A percentile compares a stretch with the other conserved stretches of the same genome.
phyloP scores from a whole-genome alignment of 495 filamentous ascomycete species.

The Aspergillus funiculosus region DNA sequence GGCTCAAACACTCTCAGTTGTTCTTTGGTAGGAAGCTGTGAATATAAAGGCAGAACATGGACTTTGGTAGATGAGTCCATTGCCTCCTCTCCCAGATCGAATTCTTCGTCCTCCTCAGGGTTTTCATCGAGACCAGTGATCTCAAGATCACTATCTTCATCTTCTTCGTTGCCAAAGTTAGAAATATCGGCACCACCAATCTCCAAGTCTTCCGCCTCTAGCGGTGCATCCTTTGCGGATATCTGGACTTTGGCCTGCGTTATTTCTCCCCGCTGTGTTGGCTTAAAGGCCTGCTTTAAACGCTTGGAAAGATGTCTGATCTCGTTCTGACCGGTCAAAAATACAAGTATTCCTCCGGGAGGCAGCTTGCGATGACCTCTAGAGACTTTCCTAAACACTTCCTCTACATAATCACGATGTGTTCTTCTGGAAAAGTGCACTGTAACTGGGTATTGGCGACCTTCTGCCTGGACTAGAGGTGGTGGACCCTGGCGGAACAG shows the following conservation, averaged over 20 bases:
- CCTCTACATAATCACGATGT: slow-evolving; percentile 80
- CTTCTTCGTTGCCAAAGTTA: slow-evolving; percentile 25
- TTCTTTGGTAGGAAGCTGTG: slow-evolving; percentile 86
- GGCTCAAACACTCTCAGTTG: slow-evolving; percentile 91
- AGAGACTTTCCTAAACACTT: slow-evolving; percentile 80
- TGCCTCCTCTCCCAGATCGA: slow-evolving; percentile 54
- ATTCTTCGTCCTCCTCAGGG: slow-evolving; percentile 53
- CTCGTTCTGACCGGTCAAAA: slow-evolving; percentile 90
- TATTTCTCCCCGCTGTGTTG: slow-evolving; percentile 47
- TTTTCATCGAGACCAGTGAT: slow-evolving; percentile 47
- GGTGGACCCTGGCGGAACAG: slow-evolving; percentile 73
- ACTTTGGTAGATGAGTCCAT: slow-evolving; percentile 63
- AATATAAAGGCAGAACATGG: slow-evolving; percentile 88
- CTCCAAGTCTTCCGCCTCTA: slow-evolving; percentile 85
- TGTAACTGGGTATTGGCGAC: slow-evolving; percentile 87
- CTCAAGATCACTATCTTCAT: slow-evolving; percentile 39
- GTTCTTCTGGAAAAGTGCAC: slow-evolving; percentile 83
- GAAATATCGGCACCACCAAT: slow-evolving; percentile 56
- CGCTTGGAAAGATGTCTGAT: slow-evolving; percentile 72
- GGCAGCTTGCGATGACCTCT: slow-evolving; percentile 88
- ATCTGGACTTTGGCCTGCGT: slow-evolving; percentile 62
- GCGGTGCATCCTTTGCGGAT: slow-evolving; percentile 67
- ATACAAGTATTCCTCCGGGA: slow-evolving; percentile 88
- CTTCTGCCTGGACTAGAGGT: slow-evolving; percentile 83
- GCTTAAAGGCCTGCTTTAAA: slow-evolving; percentile 65